phyloP scores from a whole-genome alignment of 352 stramenopile species.

The Pythium rishiriense region DNA sequence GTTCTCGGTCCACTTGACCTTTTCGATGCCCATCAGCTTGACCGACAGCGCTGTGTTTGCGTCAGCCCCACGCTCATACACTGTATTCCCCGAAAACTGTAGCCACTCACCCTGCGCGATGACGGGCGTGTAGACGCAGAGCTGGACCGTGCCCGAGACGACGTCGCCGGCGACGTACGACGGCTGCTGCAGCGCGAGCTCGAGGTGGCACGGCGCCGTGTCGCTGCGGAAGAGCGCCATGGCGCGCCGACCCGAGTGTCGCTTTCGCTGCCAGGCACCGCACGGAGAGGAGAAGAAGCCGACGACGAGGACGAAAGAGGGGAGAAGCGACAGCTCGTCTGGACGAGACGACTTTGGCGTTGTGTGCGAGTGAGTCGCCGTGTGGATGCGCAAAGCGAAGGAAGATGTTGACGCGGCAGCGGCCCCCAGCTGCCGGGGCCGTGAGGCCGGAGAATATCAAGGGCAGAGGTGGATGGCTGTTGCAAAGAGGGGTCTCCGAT shows the following conservation, averaged over 20 bases:
- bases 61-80: no score
- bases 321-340: background rate
- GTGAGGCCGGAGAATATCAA: slow-evolving; percentile 13
- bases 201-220: background rate
- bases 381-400: background rate
- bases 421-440: background rate
- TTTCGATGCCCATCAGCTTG: slow-evolving; percentile 59
- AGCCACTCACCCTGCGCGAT: slow-evolving; percentile 45
- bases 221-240: slow-evolving; percentile 12
- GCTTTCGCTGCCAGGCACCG: no score
- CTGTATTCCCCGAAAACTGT: background rate
- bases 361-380: background rate
- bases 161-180: slow-evolving; percentile 58
- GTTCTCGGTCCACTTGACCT: slow-evolving; percentile 47
- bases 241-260: no score
- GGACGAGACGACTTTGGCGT: background rate
- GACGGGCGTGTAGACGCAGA: slow-evolving; percentile 22
- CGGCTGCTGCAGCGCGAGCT: slow-evolving; percentile 32
- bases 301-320: background rate
- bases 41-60: slow-evolving; percentile 64
- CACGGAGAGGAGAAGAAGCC: no score
- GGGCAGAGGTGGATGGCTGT: slow-evolving; percentile 9
- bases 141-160: slow-evolving; percentile 49
- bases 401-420: background rate
- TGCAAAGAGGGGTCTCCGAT: slow-evolving; percentile 4